Evolutionary conservation across 805 yeast genomes (phyloP), one percentile per base, ranked within the genome.

Genomic region (Candida germanica): DNA sequence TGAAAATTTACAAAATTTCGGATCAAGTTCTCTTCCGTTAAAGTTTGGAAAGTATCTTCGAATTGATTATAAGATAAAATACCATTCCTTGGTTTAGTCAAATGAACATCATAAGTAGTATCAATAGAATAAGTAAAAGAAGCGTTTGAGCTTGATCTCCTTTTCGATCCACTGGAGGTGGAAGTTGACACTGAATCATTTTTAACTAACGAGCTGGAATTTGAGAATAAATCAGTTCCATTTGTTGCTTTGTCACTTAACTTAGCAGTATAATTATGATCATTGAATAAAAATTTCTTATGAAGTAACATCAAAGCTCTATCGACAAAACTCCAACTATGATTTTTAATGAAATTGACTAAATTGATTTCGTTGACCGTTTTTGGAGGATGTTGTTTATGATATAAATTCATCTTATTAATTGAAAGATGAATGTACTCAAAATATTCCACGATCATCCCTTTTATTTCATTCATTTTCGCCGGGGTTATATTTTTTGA

Each of bases 241-340:
- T 27, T 12, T 8, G 3, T 6, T 11, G 15, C 6, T 10, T 5
- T 4, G 12, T 16, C 29, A 20, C 9, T 10, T 10, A 20, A 20
- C 23, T 20, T 20, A 10, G 23, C 10, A 20, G 10, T 20, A 20
- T 13, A 6, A 10, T 29, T 13, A 11, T 22, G 28, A 11, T 36
- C 40, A 23, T 31, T 36, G 29, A 68, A 38, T 54, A 68, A 42
- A 49, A 62, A 64, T 39, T 64, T 66, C 43, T 65, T 66, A 43
- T 68, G 73, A 11, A 68, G 49, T 23, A 67, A 50, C 71, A 66
- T 62, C 31, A 59, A 37, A 1, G 80, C 77, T 36, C 81, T 61
- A 50, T 78, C 84, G 29, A 77, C 77, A 49, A 74, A 71, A 17
- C 79, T 63, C 57, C 75, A 58, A 52, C 66, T 58, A 59, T 72